Base-by-base conservation (phyloP, 2,329 filamentous ascomycete genomes). In the Fusarium sp. region DNA sequence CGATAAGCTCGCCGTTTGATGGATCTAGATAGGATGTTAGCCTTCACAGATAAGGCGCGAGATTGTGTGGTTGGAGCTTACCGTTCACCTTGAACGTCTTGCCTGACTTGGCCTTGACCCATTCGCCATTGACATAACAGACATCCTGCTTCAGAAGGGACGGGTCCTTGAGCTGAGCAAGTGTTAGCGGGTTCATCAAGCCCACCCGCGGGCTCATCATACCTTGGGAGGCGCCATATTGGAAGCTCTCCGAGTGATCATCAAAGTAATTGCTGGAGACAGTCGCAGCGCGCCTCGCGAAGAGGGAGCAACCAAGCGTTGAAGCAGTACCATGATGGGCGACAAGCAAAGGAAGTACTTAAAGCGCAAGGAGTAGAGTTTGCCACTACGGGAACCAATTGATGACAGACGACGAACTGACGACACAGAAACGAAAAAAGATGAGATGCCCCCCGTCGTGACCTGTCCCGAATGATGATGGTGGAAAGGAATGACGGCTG, bases 111-210 rank as follows among this genome's bases (percentile, higher is more conserved):
- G 96, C 94, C 77, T 89, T 88, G 71, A 97, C 90, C 94, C 95
- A 99, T 89, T 97, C 90, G 79, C 97, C 97, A 82, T 99, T 96
- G 80, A 98, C 92, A 81, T 96, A 98, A 79, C 91, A 90, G 69
- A 90, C 89, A 81, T 95, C 90, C 77, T 92, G 90, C 86, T 97
- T 98, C 79, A 98, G 90, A 69, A 99, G 89, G 27, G 93, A 94
- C 38, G 90, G 90, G 77, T 96, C 94, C 80, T 91, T 94, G 79
- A 96, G 90, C 92, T 95, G 60, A 7, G 22, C 2, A 14, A 54
- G 3, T 2, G 4, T 74, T 25, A 72, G 69, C 64, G 50, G 20
- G 35, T 4, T 27, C 4, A 5, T 2, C 22, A 20, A 56, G 17
- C 33, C 25, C 30, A 35, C 10, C 1, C 37, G 38, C n/a, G n/a